These are phyloP conservation scores for Rhinocladiella similis DNA, from an alignment of 2,329 filamentous ascomycete species.

Conservation along the genomic window DNA sequence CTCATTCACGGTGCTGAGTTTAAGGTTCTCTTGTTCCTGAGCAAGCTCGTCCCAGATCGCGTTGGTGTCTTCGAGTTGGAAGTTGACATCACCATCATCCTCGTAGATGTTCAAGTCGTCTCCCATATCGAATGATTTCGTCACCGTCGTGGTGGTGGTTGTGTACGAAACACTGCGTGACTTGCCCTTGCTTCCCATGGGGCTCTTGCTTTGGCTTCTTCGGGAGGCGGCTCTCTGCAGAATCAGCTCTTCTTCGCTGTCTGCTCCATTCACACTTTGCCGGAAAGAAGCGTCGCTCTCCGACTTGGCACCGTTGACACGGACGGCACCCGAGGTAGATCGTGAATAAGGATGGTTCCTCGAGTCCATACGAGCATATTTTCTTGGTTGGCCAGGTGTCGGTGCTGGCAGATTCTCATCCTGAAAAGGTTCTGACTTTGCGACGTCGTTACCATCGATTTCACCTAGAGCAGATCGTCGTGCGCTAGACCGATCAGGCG, in stretches of 20 bases:
- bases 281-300: slow-evolving; percentile 64
- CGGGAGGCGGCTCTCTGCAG: slow-evolving; percentile 71
- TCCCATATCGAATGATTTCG: slow-evolving; percentile 26
- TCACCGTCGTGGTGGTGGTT: slow-evolving; percentile 29
- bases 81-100: slow-evolving; percentile 25
- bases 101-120: slow-evolving; percentile 30
- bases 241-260: slow-evolving; percentile 82
- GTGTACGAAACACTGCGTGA: slow-evolving; percentile 32
- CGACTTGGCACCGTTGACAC: slow-evolving; percentile 17
- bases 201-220: slow-evolving; percentile 25
- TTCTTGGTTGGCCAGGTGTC: slow-evolving; percentile 92
- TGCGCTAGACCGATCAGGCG: slow-evolving; percentile 61
- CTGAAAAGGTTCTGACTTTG: slow-evolving; percentile 57
- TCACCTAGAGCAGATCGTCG: slow-evolving; percentile 85
- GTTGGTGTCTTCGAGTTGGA: slow-evolving; percentile 25
- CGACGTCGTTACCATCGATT: slow-evolving; percentile 75
- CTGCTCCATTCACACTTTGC: slow-evolving; percentile 57
- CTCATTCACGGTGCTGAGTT: slow-evolving; percentile 24
- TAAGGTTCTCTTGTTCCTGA: slow-evolving; percentile 29
- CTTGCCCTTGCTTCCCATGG: slow-evolving; percentile 29
- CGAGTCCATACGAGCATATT: slow-evolving; percentile 74
- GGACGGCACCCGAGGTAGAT: slow-evolving; percentile 49
- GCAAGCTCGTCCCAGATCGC: slow-evolving; percentile 30
- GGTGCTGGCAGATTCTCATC: slow-evolving; percentile 93
- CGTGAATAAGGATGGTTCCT: slow-evolving; percentile 73